phyloP scores from a whole-genome alignment of 2,329 filamentous ascomycete genomes.

The Apiospora arundinis region DNA sequence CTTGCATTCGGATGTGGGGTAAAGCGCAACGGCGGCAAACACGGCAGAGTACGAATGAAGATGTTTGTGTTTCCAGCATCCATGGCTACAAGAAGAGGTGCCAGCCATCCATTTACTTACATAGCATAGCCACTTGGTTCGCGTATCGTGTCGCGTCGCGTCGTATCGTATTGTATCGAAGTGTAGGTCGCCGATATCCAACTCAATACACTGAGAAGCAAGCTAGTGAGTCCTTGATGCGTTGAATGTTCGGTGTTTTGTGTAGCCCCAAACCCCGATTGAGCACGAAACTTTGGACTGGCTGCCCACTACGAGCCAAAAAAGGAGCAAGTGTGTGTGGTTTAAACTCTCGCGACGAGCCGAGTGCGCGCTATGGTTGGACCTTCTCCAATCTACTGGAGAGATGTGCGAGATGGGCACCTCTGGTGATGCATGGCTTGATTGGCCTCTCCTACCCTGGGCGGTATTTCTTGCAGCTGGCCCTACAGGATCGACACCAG shows the following conservation, averaged over 20 bases:
- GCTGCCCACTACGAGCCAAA: background rate
- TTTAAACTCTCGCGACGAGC: slow-evolving; percentile 35
- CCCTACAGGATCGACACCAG: slow-evolving; percentile 26
- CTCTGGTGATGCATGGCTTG: slow-evolving; percentile 13
- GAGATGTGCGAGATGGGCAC: slow-evolving; percentile 20
- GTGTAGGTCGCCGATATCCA: background rate
- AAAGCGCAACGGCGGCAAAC: slow-evolving; percentile 19
- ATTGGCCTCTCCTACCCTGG: slow-evolving; percentile 24
- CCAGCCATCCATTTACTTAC: background rate
- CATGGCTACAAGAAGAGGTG: background rate
- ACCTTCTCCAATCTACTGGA: slow-evolving; percentile 14
- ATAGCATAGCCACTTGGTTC: background rate
- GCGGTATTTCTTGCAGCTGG: slow-evolving; percentile 23
- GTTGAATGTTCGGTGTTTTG: background rate
- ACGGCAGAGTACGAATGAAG: slow-evolving; percentile 1
- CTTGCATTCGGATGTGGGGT: slow-evolving; percentile 19
- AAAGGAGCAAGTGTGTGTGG: slow-evolving; percentile 4
- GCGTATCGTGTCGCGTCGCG: too few relatives aligned
- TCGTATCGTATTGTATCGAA: background rate
- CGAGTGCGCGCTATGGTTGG: slow-evolving; percentile 33
- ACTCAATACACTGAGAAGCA: slow-evolving; percentile 1
- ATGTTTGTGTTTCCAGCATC: background rate
- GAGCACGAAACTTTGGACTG: background rate
- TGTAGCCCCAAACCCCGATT: background rate
- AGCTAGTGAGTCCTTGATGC: background rate